Conservation (phyloP, 2,329 filamentous ascomycete species). For the Colletotrichum karsti region DNA sequence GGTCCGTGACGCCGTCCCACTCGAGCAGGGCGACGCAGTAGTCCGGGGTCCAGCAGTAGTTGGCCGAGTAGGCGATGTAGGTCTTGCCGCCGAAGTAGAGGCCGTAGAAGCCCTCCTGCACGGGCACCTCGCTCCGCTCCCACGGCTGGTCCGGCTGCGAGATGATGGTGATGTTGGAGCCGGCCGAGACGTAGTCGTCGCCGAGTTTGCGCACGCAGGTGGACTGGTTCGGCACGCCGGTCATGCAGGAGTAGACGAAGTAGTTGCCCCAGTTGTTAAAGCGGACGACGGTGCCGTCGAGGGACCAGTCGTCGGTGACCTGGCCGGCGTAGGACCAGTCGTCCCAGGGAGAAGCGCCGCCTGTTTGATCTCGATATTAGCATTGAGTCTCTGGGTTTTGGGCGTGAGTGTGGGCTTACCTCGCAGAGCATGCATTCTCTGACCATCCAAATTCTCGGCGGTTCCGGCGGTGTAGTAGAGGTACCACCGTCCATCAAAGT, state of each 20-base stretch:
- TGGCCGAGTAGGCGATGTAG: conserved; percentile 62
- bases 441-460: conserved; percentile 53
- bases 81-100: conserved; percentile 62
- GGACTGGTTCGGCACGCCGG: conserved; percentile 45
- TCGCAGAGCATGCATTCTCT: conserved; percentile 60
- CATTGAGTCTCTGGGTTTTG: not conserved
- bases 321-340: conserved; percentile 57
- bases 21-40: conserved; percentile 63
- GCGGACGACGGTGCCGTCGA: conserved; percentile 62
- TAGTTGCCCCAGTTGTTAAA: conserved; percentile 56
- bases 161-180: conserved; percentile 54
- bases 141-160: conserved; percentile 59
- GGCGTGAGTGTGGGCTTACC: conserved; percentile 41
- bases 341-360: conserved; percentile 61
- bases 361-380: conserved; percentile 35
- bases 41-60: conserved; percentile 63
- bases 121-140: conserved; percentile 57
- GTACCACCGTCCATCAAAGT: conserved; percentile 58
- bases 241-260: conserved; percentile 63
- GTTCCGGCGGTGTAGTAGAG: conserved; percentile 65
- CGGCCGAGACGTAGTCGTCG: conserved; percentile 48
- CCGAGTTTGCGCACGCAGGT: conserved; percentile 49
- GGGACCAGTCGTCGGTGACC: conserved; percentile 57
- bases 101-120: conserved; percentile 64
- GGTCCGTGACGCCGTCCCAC: conserved; percentile 60